Evolutionary conservation across 2,329 filamentous ascomycete genomes (phyloP).

Genomic region (Trichophyton equinum): DNA sequence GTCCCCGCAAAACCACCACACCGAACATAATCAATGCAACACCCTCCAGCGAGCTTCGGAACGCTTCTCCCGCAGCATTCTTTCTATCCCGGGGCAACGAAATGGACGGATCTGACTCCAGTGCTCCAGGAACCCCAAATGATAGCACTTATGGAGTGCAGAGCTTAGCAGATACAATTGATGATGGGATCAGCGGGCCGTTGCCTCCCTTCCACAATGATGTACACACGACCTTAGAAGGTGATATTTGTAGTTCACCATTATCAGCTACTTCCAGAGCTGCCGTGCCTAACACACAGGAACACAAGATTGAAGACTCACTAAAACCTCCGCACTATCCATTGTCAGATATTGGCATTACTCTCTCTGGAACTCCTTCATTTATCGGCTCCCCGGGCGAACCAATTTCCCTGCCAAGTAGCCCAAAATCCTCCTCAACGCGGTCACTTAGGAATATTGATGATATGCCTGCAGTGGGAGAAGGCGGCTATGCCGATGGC

Average conservation of each 20-base stretch:
- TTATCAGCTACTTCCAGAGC: background rate
- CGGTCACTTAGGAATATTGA: conserved; percentile 48
- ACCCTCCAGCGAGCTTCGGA: conserved; percentile 27
- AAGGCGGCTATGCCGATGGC: conserved; percentile 43
- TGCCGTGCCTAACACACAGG: background rate
- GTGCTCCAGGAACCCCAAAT: conserved; percentile 19
- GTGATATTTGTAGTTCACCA: background rate
- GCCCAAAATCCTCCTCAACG: conserved; percentile 48
- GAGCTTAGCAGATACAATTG: conserved; percentile 43
- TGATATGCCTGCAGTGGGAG: conserved; percentile 43
- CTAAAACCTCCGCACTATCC: background rate
- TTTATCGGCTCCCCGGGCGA: conserved; percentile 35
- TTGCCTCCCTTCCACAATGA: conserved; percentile 3
- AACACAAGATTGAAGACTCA: background rate
- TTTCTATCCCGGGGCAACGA: conserved; percentile 46
- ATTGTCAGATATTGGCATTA: background rate
- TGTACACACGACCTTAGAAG: background rate
- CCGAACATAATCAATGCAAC: conserved; percentile 15
- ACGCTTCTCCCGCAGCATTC: conserved; percentile 43
- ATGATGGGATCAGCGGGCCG: conserved; percentile 8
- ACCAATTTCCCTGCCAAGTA: conserved; percentile 42
- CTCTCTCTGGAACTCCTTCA: conserved; percentile 37
- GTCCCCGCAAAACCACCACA: conserved; percentile 26
- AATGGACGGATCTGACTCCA: conserved; percentile 29
- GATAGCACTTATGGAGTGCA: conserved; percentile 46